These are phyloP conservation scores for Trichosanthes cucumerina DNA, from an alignment of 306 rosid genomes.

Conservation along the genomic window DNA sequence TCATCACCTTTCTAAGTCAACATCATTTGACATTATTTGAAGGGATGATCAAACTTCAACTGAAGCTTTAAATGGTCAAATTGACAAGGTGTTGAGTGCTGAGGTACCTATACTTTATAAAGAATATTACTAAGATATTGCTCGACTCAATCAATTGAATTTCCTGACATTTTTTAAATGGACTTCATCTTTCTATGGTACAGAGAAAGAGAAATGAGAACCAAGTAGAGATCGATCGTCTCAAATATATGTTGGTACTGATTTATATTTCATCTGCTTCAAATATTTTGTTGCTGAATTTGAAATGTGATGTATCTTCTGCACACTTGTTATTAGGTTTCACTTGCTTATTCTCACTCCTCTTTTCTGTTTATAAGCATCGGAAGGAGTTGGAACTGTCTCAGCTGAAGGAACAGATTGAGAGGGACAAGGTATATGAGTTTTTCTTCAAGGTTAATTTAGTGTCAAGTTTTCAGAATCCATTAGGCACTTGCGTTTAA, in stretches of 20 bases:
- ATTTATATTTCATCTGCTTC: conserved; percentile 7
- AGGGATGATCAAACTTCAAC: conserved; percentile 42
- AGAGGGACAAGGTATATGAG: conserved; percentile 67
- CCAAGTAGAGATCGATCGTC: conserved; percentile 51
- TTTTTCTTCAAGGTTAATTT: conserved; percentile 13
- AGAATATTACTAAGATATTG: background rate
- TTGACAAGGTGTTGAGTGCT: conserved; percentile 26
- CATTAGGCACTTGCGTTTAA: background rate
- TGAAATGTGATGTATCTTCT: background rate
- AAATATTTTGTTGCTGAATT: background rate
- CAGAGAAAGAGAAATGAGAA: conserved; percentile 44
- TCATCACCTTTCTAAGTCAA: background rate
- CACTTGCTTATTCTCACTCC: background rate
- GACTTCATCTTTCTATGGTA: conserved; percentile 14
- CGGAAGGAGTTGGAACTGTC: conserved; percentile 80
- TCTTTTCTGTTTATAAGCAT: conserved; percentile 39
- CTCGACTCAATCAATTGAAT: background rate
- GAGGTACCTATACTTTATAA: conserved; percentile 30
- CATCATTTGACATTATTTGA: conserved; percentile 14
- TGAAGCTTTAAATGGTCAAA: conserved; percentile 28
- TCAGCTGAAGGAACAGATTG: conserved; percentile 62
- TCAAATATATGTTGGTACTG: conserved; percentile 79
- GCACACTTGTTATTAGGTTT: conserved; percentile 4
- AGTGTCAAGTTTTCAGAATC: conserved; percentile 2
- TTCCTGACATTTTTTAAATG: conserved; percentile 15